Evolutionary conservation across 441 rosid genomes (phyloP).

Genomic region (Cnidoscolus chayamansa): DNA sequence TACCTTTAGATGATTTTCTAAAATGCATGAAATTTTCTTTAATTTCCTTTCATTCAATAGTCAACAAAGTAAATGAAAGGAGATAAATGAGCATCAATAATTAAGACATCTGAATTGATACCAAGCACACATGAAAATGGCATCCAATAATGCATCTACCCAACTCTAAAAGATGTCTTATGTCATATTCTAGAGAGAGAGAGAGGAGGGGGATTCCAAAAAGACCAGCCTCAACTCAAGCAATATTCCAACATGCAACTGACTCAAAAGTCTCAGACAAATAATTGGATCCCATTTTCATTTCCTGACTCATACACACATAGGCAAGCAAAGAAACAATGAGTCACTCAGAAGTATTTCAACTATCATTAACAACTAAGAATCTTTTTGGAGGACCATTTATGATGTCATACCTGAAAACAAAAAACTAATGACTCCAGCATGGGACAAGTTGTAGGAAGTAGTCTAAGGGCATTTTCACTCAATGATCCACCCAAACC

Average conservation of each 20-base stretch:
- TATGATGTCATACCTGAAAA: conserved; percentile 61
- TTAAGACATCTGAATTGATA: neutral
- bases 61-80: neutral
- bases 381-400: neutral
- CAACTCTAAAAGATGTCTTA: neutral
- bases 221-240: neutral
- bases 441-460: conserved; percentile 57
- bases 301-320: neutral
- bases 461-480: conserved; percentile 47
- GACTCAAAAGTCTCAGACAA: conserved; percentile 11
- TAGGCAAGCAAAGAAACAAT: neutral
- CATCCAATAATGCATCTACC: neutral
- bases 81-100: neutral
- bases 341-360: neutral
- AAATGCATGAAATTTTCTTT: neutral
- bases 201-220: neutral
- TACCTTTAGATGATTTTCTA: neutral
- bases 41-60: neutral
- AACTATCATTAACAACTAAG: neutral
- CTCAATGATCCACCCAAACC: conserved; percentile 77
- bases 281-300: conserved; percentile 1
- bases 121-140: neutral
- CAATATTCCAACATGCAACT: neutral
- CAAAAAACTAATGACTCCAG: conserved; percentile 54
- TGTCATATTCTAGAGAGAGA: neutral